Conservation (phyloP, 331 rosid species). For the Saraca asoca region DNA sequence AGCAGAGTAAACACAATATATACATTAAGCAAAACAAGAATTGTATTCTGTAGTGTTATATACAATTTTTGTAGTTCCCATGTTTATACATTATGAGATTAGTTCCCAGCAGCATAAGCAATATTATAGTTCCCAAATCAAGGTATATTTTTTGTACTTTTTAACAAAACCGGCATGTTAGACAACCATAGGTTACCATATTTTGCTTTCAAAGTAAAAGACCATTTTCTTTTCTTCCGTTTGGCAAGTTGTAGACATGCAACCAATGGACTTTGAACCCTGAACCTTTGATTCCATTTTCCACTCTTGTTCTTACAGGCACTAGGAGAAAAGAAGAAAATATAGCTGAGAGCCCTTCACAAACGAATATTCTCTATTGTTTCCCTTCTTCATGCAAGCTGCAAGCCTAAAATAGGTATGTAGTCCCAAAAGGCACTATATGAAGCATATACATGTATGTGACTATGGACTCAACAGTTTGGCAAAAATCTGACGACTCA, state of each 20-base stretch:
- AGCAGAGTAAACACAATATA: neutral
- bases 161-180: neutral
- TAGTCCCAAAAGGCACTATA: conserved; percentile 18
- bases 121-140: no score
- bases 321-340: conserved; percentile 9
- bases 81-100: no score
- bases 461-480: neutral
- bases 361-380: conserved; percentile 4
- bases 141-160: neutral
- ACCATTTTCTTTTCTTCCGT: neutral
- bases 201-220: neutral
- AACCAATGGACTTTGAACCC: neutral
- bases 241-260: neutral
- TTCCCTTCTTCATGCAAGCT: conserved; percentile 7
- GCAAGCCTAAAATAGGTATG: conserved; percentile 12
- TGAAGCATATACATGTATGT: neutral
- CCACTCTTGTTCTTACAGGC: neutral
- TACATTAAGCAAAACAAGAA: neutral
- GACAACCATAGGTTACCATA: neutral
- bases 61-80: no score
- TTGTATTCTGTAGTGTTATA: no score
- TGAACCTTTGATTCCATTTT: neutral
- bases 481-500: conserved; percentile 27
- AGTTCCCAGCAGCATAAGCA: no score
- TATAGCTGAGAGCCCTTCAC: conserved; percentile 14